These are phyloP conservation scores for Scalesia atractyloides DNA, from an alignment of 129 eudicot genomes.

Conservation along the genomic window DNA sequence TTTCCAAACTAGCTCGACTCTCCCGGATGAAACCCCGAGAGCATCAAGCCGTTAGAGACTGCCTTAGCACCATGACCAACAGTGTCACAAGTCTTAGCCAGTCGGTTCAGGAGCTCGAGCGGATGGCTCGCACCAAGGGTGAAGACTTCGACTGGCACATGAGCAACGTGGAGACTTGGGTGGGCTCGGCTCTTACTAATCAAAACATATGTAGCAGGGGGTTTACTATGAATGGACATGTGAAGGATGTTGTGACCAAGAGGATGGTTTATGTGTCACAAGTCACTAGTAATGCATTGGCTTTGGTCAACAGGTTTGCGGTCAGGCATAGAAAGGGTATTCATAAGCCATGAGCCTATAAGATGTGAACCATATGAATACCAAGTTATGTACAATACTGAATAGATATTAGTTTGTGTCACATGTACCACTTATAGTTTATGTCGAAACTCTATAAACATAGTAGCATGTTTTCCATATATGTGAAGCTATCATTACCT, in stretches of 20 bases:
- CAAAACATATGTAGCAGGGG: conserved; percentile 72
- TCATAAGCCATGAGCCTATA: conserved; percentile 7
- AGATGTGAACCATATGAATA: conserved; percentile 8
- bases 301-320: conserved; percentile 74
- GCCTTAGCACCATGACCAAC: conserved; percentile 59
- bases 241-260: conserved; percentile 50
- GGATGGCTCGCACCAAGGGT: conserved; percentile 39
- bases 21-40: conserved; percentile 53
- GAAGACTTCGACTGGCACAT: conserved; percentile 71
- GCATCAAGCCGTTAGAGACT: conserved; percentile 61
- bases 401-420: conserved; percentile 3
- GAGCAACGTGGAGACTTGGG: conserved; percentile 94
- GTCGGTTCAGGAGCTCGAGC: conserved; percentile 58
- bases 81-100: conserved; percentile 51
- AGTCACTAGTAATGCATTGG: conserved; percentile 88
- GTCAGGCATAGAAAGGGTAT: conserved; percentile 41
- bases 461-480: neutral
- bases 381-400: conserved; percentile 22
- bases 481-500: neutral
- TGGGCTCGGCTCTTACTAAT: conserved; percentile 72
- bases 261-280: conserved; percentile 52
- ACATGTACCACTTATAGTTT: neutral
- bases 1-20: conserved; percentile 38
- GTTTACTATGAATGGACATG: conserved; percentile 53
- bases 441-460: neutral